Evolutionary conservation across 2,329 filamentous ascomycete species (phyloP).

Genomic region (Ceratocystiopsis minuta): DNA sequence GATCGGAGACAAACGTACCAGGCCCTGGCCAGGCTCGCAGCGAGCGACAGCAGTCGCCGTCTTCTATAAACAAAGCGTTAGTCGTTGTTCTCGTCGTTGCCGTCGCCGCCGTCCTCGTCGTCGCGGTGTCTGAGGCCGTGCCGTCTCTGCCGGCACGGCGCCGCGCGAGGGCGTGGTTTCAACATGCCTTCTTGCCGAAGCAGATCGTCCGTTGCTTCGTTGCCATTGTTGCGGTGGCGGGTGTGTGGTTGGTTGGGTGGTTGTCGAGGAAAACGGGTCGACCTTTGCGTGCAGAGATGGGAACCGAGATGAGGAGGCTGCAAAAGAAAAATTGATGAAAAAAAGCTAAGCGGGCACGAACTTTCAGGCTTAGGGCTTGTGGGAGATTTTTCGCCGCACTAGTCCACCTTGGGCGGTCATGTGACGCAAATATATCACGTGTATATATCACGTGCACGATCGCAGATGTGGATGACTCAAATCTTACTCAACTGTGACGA

Average conservation of each 20-base stretch:
- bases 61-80: constrained; percentile 27
- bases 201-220: constrained; percentile 74
- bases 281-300: background rate
- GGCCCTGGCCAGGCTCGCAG: constrained; percentile 55
- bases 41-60: constrained; percentile 78
- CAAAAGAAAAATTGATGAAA: background rate
- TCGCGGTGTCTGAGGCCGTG: background rate
- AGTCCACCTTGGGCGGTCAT: background rate
- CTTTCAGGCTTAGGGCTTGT: constrained; percentile 6
- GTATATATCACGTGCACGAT: too few species aligned
- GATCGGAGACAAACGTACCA: constrained; percentile 24
- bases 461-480: too few species aligned
- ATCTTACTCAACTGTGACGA: too few species aligned
- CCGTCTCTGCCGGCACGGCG: background rate
- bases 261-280: background rate
- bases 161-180: background rate
- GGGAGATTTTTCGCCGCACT: background rate
- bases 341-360: background rate
- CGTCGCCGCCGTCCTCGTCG: too few species aligned
- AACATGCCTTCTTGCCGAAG: constrained; percentile 74
- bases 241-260: constrained; percentile 4
- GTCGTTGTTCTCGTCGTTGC: too few species aligned
- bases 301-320: background rate
- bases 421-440: background rate
- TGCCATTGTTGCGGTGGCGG: constrained; percentile 44